Evolutionary conservation across 2,329 filamentous ascomycete genomes (phyloP).

Genomic region (Diaporthe aspalathi): DNA sequence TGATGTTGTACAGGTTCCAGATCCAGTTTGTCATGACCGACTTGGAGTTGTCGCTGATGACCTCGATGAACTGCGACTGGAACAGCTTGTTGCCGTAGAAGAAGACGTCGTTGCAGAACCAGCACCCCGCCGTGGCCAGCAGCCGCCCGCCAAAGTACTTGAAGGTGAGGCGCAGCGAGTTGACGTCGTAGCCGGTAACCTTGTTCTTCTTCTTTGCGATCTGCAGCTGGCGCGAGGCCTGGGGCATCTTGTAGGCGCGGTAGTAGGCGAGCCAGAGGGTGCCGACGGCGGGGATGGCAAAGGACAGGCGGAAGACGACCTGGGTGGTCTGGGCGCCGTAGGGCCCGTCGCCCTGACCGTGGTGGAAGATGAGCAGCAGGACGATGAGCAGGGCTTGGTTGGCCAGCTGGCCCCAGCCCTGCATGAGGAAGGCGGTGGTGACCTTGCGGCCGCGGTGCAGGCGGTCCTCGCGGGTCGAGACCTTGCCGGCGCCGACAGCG

Average conservation of each 20-base stretch:
- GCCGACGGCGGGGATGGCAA: constrained; percentile 89
- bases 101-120: constrained; percentile 98
- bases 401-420: constrained; percentile 96
- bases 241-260: constrained; percentile 93
- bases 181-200: constrained; percentile 92
- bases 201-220: constrained; percentile 86
- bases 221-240: constrained; percentile 84
- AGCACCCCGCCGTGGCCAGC: constrained; percentile 85
- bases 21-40: constrained; percentile 90
- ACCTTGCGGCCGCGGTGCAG: constrained; percentile 96
- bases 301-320: constrained; percentile 92
- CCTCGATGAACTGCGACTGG: constrained; percentile 88
- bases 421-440: constrained; percentile 96
- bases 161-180: constrained; percentile 82
- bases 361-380: constrained; percentile 88
- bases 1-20: constrained; percentile 93
- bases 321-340: constrained; percentile 84
- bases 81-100: constrained; percentile 99
- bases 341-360: constrained; percentile 78
- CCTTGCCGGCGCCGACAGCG: constrained; percentile 83
- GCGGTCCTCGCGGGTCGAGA: constrained; percentile 92
- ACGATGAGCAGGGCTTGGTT: constrained; percentile 93
- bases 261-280: constrained; percentile 97
- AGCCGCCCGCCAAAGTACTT: constrained; percentile 87
- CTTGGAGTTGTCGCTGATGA: constrained; percentile 75